Evolutionary conservation across 805 yeast species (phyloP), one percentile per base, ranked within the genome.

Genomic region (Grigorovia transvaalensis): DNA sequence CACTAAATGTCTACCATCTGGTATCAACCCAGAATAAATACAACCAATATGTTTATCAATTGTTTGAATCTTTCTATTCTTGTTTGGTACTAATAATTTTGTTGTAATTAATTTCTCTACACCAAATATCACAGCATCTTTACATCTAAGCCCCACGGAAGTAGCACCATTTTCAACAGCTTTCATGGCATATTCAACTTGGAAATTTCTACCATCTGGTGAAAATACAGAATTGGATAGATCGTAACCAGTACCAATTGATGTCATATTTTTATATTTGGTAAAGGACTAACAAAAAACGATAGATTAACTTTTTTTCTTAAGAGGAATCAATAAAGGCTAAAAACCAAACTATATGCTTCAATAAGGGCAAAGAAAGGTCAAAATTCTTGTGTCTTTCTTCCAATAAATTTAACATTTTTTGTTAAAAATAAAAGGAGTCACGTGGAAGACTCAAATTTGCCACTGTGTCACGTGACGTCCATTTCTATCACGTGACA

Each of bases 191-290:
- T 93, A 93, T 70, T 93, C 99, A 18, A 93, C 99, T 71, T 93
- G 99, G 74, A 93, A 93, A 69, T 87, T 88, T 73, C 96, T 79
- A 44, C 96, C 96, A 67, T 88, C 96, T 70, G 77, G 73, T n/a
- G 75, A 70, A 73, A 93, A 93, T 56, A 91, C 96, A 72, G 95
- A 84, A 74, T 93, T 93, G 38, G 97, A 88, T 65, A 93, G 82
- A 77, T 93, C 99, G 81, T 93, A 93, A 18, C 99, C 99, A 30
- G 99, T 93, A 61, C 99, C 99, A 61, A 93, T 90, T 47, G 99
- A 93, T 43, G 98, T 85, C 91, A 66, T 66, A 41, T 23, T 23
- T 23, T 23, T 23, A 23, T 23, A 23, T 23, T 23, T 23, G 27
- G 27, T 23, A 23, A 23, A 23, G n/a, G n/a, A 23, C 27, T 23